Conservation (phyloP, 148 eudicot species). For the Heliamphora exappendiculata region DNA sequence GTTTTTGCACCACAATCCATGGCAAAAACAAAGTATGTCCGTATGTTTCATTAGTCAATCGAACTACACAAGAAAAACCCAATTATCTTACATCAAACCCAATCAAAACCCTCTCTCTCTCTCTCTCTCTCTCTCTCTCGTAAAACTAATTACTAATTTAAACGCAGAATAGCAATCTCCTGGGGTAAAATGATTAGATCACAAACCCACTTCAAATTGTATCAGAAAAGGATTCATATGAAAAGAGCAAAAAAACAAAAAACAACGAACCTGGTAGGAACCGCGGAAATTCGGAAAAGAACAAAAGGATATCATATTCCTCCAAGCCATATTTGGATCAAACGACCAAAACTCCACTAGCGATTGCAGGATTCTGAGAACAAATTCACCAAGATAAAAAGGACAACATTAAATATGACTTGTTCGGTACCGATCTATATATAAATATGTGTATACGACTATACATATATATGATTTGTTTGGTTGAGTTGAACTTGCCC, state of each 20-base stretch:
- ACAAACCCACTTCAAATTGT: neutral
- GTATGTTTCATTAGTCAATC: neutral
- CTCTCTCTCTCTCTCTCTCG: neutral
- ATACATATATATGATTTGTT: too few relatives aligned
- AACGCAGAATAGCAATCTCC: neutral
- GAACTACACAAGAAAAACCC: neutral
- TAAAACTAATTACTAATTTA: neutral
- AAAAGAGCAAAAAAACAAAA: neutral
- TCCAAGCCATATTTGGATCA: constrained; percentile 9
- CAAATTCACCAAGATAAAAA: neutral
- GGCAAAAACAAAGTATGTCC: neutral
- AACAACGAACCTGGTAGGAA: neutral
- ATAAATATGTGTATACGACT: too few relatives aligned
- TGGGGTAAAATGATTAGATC: neutral
- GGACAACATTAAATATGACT: neutral
- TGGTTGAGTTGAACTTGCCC: too few relatives aligned
- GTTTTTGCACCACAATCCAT: neutral
- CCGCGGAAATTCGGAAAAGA: neutral
- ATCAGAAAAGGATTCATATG: neutral
- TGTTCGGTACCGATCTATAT: too few relatives aligned
- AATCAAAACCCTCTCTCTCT: neutral
- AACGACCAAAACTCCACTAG: neutral
- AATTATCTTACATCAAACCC: neutral
- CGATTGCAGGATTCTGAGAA: neutral
- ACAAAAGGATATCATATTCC: neutral